Evolutionary conservation across 148 eudicot species (phyloP), one percentile per base, ranked within the genome.

Genomic region (Rhododendron vialii): DNA sequence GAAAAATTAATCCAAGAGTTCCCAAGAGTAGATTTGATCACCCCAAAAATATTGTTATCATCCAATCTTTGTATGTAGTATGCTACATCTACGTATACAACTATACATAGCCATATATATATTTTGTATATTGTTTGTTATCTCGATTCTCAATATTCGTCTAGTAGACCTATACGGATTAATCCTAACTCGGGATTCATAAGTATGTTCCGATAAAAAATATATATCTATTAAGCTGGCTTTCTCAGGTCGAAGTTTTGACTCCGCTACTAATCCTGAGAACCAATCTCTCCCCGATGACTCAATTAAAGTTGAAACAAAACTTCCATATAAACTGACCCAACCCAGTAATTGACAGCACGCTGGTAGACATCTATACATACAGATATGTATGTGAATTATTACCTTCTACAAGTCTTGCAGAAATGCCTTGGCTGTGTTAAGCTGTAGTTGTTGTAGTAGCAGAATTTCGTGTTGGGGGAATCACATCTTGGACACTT

Each of bases 371-470:
- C 69, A 63, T 63, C 26, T 61, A 61, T 24, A 24, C 2, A 63
- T 63, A 63, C 9, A 63, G 5, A n/a, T 63, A 26, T 26, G 5
- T 3, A 24, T 22, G 9, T 7, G 17, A 67, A 67, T 10, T 10
- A 67, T 11, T 69, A 69, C 61, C 99, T 88, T 63, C 98, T 87
- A 78, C 99, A 95, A 4, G 98, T 91, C 92, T 96, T 96, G 91
- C 99, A 96, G 86, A 95, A 96, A 86, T 95, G 96, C 57, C 99
- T 86, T 6, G 99, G 99, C 81, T 96, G 99, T 1, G 94, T 80
- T 43, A 96, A 91, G 86, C 96, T 96, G 90, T 96, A 96, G 82
- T 96, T 96, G 92, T 96, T 96, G 93, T 94, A 96, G 94, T 96
- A 95, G 87, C 98, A 95, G 89, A 96, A 95, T 85, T 96, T 96